Percentiles rank a stretch among this genome's conserved stretches.
Conservation (phyloP, 192 early-diverging fungal genomes). For the Podochytrium sp. region DNA sequence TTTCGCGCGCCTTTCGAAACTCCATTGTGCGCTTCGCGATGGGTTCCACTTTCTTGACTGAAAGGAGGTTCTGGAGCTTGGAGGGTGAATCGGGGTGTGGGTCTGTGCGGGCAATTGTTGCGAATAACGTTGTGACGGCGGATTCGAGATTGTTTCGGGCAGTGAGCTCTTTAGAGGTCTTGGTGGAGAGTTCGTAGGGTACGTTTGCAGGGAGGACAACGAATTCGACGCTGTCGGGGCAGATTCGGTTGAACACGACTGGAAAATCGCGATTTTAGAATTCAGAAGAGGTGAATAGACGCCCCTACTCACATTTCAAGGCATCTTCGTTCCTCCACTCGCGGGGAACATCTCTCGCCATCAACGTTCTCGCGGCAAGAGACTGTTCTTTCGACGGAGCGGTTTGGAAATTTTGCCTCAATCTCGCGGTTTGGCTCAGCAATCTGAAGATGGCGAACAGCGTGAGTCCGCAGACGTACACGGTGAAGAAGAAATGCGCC, state of each 20-base stretch:
- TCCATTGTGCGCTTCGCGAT: too few species aligned
- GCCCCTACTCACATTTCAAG: slow-evolving; percentile 60
- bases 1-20: too few species aligned
- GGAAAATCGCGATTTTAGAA: slow-evolving; percentile 48
- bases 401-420: slow-evolving; percentile 69
- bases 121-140: background rate
- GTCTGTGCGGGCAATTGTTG: background rate
- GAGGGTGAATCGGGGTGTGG: background rate
- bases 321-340: slow-evolving; percentile 47
- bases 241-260: slow-evolving; percentile 37
- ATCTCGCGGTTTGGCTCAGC: slow-evolving; percentile 58
- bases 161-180: background rate
- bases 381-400: slow-evolving; percentile 50
- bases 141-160: background rate
- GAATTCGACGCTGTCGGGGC: slow-evolving; percentile 31
- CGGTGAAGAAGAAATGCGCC: slow-evolving; percentile 63
- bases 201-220: slow-evolving; percentile 23
- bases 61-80: background rate
- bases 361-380: slow-evolving; percentile 64
- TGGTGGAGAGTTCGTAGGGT: background rate
- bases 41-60: too few species aligned
- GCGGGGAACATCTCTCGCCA: slow-evolving; percentile 71
- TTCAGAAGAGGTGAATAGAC: slow-evolving; percentile 59
- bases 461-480: slow-evolving; percentile 33
- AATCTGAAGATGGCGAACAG: slow-evolving; percentile 61